Conservation (phyloP, 352 stramenopile species). For the Globisporangium canariense region DNA sequence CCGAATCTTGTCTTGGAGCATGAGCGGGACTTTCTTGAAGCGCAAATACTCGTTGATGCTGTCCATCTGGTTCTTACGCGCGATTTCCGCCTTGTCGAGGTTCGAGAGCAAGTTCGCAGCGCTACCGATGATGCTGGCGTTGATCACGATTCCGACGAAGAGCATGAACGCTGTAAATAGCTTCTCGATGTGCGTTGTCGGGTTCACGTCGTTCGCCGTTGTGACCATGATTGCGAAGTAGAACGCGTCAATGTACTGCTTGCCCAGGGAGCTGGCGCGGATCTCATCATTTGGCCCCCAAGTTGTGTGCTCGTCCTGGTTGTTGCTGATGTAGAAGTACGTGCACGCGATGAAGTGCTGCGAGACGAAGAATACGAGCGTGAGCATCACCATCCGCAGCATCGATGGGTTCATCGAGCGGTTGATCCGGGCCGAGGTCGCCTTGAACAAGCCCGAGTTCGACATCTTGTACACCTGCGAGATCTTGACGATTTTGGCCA, state of each 20-base stretch:
- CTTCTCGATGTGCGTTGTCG: conserved; percentile 49
- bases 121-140: conserved; percentile 78
- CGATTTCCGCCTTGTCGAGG: conserved; percentile 69
- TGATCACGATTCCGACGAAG: conserved; percentile 76
- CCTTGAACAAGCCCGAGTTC: conserved; percentile 41
- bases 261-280: conserved; percentile 25
- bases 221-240: conserved; percentile 74
- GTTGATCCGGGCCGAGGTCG: conserved; percentile 39
- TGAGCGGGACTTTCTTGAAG: conserved; percentile 72
- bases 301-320: conserved; percentile 35
- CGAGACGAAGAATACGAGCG: conserved; percentile 62
- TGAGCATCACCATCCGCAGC: conserved; percentile 66
- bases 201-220: conserved; percentile 58
- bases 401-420: conserved; percentile 65
- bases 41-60: conserved; percentile 78
- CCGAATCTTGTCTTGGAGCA: conserved; percentile 68
- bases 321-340: conserved; percentile 59
- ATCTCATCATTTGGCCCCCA: conserved; percentile 38
- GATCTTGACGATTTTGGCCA: conserved; percentile 61
- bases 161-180: conserved; percentile 66
- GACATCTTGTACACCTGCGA: conserved; percentile 52
- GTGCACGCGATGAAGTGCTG: conserved; percentile 76
- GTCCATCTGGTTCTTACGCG: conserved; percentile 76
- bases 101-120: conserved; percentile 72
- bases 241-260: conserved; percentile 53